Evolutionary conservation across 371 early-diverging fungal species (phyloP).

Genomic region (Lichtheimia hyalospora): DNA sequence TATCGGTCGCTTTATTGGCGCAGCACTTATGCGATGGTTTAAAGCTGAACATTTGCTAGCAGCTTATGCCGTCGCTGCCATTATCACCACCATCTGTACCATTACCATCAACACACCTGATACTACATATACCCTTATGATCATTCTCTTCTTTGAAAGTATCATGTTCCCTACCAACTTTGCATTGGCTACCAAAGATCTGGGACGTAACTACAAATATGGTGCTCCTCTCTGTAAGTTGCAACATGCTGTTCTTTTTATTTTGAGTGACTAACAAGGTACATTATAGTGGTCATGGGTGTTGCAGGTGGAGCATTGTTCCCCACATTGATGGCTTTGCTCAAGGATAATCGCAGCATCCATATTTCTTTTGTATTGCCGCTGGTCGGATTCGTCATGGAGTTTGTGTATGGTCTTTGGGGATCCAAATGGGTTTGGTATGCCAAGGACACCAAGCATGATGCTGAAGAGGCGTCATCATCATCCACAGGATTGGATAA

Average conservation of each 20-base stretch:
- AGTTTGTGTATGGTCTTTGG: constrained; percentile 32
- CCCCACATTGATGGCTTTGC: constrained; percentile 41
- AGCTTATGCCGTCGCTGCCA: constrained; percentile 25
- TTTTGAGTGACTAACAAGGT: background rate
- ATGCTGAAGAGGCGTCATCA: background rate
- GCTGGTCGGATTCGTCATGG: constrained; percentile 28
- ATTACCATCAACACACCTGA: constrained; percentile 30
- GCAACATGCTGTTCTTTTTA: background rate
- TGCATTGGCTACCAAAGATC: constrained; percentile 38
- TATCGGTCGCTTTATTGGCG: constrained; percentile 45
- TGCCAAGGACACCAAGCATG: constrained; percentile 24
- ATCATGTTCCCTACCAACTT: constrained; percentile 51
- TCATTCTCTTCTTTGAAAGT: constrained; percentile 45
- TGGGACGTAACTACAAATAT: constrained; percentile 47
- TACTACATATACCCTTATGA: constrained; percentile 35
- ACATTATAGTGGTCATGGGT: constrained; percentile 39
- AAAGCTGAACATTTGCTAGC: constrained; percentile 35
- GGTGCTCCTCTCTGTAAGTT: constrained; percentile 42
- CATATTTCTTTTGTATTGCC: constrained; percentile 39
- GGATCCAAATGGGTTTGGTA: constrained; percentile 37
- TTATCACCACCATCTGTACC: constrained; percentile 31
- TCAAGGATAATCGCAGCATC: constrained; percentile 30
- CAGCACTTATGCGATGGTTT: constrained; percentile 29
- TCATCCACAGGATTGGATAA: no score
- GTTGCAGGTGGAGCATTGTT: constrained; percentile 45